Evolutionary conservation across 2,329 filamentous ascomycete species (phyloP), one percentile per base, ranked within the genome.

Genomic region (Ophiostoma sp.): DNA sequence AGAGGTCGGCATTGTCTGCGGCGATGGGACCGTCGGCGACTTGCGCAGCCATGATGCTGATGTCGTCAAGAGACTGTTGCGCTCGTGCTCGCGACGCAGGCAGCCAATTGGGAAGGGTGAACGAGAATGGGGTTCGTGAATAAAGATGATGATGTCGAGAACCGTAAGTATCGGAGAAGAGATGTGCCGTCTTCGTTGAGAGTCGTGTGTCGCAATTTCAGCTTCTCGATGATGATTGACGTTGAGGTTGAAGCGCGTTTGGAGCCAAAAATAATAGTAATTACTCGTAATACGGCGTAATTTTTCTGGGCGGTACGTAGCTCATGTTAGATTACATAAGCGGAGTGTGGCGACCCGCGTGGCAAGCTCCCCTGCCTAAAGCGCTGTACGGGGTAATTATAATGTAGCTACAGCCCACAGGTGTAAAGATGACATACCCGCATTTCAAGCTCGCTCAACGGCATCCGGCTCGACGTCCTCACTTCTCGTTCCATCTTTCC

Each of bases 41-140:
- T 66, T 76, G 73, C 64, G 77, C 73, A 65, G 76, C 73, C 68
- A 76, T 75, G 74, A 74, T 44, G 63, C 5, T 9, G 64, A 27
- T 27, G 27, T 27, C 27, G 27, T 27, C 27, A 27, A 27, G 27
- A 27, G 27, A 27, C 27, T 27, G 27, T 27, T 27, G 27, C 27
- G 27, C 27, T 55, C 49, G 9, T 27, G 49, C n/a, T 27, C 49
- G 49, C 49, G 49, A 55, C 11, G 45, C 45, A 27, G 8, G 18
- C 7, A 5, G n/a, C 16, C 14, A 18, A 9, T 12, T 8, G 49
- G 16, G 49, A 55, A 11, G 49, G 47, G 1, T 49, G 3, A 6
- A 7, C 14, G 49, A 27, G 5, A 9, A 27, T 3, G 49, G n/a
- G n/a, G 7, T 27, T 27, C 27, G 27, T 27, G 27, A 27, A 27